Evolutionary conservation across 1,284 basidiomycete genomes (phyloP), one percentile per base, ranked within the genome.

Genomic region (Agaricales sp.): DNA sequence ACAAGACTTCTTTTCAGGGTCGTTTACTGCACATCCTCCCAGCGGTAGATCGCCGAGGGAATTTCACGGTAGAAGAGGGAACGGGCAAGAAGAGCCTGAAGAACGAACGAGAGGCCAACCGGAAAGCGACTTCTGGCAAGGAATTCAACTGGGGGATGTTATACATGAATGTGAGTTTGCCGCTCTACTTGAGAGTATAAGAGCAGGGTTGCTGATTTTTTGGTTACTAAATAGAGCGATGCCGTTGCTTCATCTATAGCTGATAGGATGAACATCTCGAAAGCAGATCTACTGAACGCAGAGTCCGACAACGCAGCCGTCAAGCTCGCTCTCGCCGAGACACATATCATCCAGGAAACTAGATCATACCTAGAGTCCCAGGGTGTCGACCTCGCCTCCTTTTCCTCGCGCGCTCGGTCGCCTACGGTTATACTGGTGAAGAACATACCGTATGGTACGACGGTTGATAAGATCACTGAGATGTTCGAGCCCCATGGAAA

Each of bases 61-160:
- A 70, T 41, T 60, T 63, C 21, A 70, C 74, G 47, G 64, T 70
- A 2, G 70, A 65, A 50, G 71, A 43, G 20, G 41, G 41, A 11
- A 11, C 66, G 26, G 70, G 61, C 53, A 80, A 78, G 57, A 73
- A 68, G 52, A 73, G 73, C 1, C 61, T 87, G 43, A 89, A 87
- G 62, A 79, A 82, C 39, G 86, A 90, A 57, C 75, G 74, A 53
- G 72, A 78, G 13, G 76, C 78, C 39, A 84, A 87, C 63, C 73
- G 82, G 54, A 95, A 88, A 63, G 73, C 81, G 13, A 72, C 68
- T 21, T 83, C 87, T 3, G 82, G 83, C 26, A 85, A 83, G 56
- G 91, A 92, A 53, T 94, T 97, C 61, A 96, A 95, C 65, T 99
- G 95, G 95, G 85, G 84, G 43, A 89, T 92, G 74, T 65, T 98